Percentiles rank a stretch among this genome's conserved stretches.
Conservation (phyloP, 805 yeast species). For the Kurtzmaniella fragi region DNA sequence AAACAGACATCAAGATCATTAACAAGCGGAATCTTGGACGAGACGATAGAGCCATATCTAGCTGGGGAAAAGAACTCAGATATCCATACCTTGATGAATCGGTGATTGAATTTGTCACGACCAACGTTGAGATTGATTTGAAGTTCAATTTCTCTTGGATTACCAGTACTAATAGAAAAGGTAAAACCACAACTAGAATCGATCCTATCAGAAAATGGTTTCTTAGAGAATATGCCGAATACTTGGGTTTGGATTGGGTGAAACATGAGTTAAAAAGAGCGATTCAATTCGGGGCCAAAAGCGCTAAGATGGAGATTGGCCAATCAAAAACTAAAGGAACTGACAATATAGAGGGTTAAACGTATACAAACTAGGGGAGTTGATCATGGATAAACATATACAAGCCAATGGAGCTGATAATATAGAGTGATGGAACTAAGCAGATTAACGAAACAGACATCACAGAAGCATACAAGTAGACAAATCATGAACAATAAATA, state of each 20-base stretch:
- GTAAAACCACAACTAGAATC: slow-evolving; percentile 11
- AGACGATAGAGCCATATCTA: slow-evolving; percentile 82
- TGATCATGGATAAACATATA: not conserved
- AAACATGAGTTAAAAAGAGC: slow-evolving; percentile 83
- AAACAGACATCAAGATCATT: slow-evolving; percentile 65
- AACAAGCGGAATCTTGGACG: slow-evolving; percentile 80
- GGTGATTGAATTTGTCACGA: slow-evolving; percentile 48
- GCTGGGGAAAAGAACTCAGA: slow-evolving; percentile 86
- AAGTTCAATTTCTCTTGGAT: slow-evolving; percentile 33
- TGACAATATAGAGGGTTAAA: slow-evolving; percentile 29
- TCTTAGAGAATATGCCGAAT: slow-evolving; percentile 57
- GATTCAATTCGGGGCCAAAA: slow-evolving; percentile 91
- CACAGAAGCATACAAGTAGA: not conserved
- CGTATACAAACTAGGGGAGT: not conserved
- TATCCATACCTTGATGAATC: slow-evolving; percentile 76
- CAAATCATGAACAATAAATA: not conserved
- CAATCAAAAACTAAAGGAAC: slow-evolving; percentile 76
- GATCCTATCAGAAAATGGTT: slow-evolving; percentile 44
- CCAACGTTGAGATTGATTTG: slow-evolving; percentile 44
- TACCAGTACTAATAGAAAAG: slow-evolving; percentile 23
- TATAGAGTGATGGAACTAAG: not conserved
- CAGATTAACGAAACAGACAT: not conserved
- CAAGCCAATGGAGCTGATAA: not conserved
- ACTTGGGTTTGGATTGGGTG: slow-evolving; percentile 49
- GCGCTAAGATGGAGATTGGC: slow-evolving; percentile 88